Evolutionary conservation across 768 basidiomycete genomes (phyloP), one percentile per base, ranked within the genome.

Genomic region (Russula sp.): DNA sequence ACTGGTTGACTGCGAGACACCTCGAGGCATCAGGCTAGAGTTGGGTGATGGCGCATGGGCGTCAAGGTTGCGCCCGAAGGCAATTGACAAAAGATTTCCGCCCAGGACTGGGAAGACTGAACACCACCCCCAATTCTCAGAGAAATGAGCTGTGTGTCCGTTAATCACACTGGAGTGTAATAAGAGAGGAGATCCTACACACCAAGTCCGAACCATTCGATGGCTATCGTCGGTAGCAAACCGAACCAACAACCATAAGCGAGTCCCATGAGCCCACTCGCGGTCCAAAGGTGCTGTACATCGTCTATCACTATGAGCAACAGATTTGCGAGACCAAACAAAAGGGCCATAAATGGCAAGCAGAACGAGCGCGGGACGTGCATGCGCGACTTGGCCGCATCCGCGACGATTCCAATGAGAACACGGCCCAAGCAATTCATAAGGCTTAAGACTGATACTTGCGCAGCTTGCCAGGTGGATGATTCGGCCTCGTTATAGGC

Each of bases 131-230:
- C 88, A 93, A 73, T 94, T 94, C 75, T 94, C 87, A 1, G 86
- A 86, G 68, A 90, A 88, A 70, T 88, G 87, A 13, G 78, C 85
- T 87, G 66, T 14, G 1, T 22, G 4, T 20, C 14, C 2, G 16
- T 57, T 51, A 53, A 40, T 34, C 51, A 59, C 32, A 44, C 31
- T 14, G 31, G 16, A 16, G 57, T 32, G 13, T 39, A 27, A 27
- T 27, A 37, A 35, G 32, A 51, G 40, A 37, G 49, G 6, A 32
- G 6, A 52, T 18, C 35, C 11, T 2, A 84, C 88, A 70, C 68
- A 90, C 90, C 77, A 69, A 95, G 77, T 7, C 93, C 93, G 68
- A 94, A 95, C 91, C 90, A 94, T 68, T 95, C 94, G 31, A 94
- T 79, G 56, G 83, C 79, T 35, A 95, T 78, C n/a, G 87, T 84